These are phyloP conservation scores for Penicillium arizonense DNA, from an alignment of 495 filamentous ascomycete species.

Conservation along the genomic window DNA sequence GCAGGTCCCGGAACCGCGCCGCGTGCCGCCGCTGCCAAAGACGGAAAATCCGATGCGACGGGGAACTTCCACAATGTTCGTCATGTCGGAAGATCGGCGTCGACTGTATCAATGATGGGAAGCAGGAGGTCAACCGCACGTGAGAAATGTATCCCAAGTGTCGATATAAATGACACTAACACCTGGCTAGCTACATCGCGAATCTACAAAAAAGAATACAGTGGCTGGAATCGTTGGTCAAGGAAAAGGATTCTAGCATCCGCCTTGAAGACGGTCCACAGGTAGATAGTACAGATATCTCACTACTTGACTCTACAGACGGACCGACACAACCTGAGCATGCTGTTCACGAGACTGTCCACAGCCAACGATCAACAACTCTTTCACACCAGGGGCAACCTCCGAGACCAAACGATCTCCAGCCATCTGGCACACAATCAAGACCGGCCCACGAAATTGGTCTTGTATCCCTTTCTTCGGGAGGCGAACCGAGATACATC, in stretches of 20 bases:
- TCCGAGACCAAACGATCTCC: not conserved
- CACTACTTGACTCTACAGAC: not conserved
- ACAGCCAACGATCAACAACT: not conserved
- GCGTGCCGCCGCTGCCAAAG: conserved; percentile 38
- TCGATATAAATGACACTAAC: not conserved
- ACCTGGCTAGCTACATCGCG: conserved; percentile 31
- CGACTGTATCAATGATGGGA: conserved; percentile 42
- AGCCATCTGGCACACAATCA: conserved; percentile 8
- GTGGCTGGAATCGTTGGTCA: conserved; percentile 42
- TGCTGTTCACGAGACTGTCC: not conserved
- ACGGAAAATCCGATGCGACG: conserved; percentile 26
- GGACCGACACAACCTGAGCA: not conserved
- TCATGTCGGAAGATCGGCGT: conserved; percentile 39
- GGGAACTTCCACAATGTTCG: conserved; percentile 27
- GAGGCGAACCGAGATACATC: conserved; percentile 37
- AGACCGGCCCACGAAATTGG: conserved; percentile 40
- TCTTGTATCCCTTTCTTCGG: conserved; percentile 35
- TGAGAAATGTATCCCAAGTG: conserved; percentile 8
- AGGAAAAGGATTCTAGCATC: conserved; percentile 29
- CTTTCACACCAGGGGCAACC: conserved; percentile 4
- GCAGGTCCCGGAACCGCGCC: conserved; percentile 32
- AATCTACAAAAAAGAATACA: conserved; percentile 38
- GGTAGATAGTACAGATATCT: conserved; percentile 1
- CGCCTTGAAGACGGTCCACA: conserved; percentile 25
- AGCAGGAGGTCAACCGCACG: conserved; percentile 38